Base-by-base conservation (phyloP, 768 basidiomycete genomes). In the Termitomyces sp. region DNA sequence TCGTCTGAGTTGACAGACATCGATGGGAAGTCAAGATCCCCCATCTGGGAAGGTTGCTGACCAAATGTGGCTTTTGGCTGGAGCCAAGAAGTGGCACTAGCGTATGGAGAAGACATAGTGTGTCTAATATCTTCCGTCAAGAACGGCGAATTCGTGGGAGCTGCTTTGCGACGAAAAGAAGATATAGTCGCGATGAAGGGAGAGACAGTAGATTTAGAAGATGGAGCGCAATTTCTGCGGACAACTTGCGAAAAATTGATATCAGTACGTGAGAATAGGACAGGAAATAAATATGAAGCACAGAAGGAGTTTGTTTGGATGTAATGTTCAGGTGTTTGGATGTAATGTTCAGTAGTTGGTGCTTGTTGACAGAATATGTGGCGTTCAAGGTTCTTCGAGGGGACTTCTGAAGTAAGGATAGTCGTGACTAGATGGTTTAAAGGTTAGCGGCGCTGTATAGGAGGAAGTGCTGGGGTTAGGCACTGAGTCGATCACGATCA, bases 1-100 rank as follows among this genome's bases (percentile, higher is more conserved):
- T 64, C 55, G 34, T 57, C 55, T 9, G 62, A 47, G 47, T 60
- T 45, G 6, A 42, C 60, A 43, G 66, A 57, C n/a, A 62, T 43
- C 15, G 60, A 12, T 2, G 46, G 56, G 45, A 68, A 68, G 48
- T 65, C 61, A 52, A 63, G 66, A 10, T 66, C 59, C 48, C 64
- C 55, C 42, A 59, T 62, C 47, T 69, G 63, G 17, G 60, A 37
- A n/a, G 62, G 48, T 49, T 63, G 63, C n/a, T 47, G 58, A 45
- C 46, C 32, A 46, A 65, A 65, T 9, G 59, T 15, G 37, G 57
- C n/a, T 42, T 62, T 64, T 20, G 64, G 62, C 51, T 68, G 67
- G 36, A 45, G 56, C 68, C 68, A 69, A 43, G 66, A 60, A 54
- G 63, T 58, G 57, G 63, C 63, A 48, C 46, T 62, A 14, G 56